These are phyloP conservation scores for Chernovozyma aurita DNA, from an alignment of 1,139 yeast genomes.

Conservation along the genomic window DNA sequence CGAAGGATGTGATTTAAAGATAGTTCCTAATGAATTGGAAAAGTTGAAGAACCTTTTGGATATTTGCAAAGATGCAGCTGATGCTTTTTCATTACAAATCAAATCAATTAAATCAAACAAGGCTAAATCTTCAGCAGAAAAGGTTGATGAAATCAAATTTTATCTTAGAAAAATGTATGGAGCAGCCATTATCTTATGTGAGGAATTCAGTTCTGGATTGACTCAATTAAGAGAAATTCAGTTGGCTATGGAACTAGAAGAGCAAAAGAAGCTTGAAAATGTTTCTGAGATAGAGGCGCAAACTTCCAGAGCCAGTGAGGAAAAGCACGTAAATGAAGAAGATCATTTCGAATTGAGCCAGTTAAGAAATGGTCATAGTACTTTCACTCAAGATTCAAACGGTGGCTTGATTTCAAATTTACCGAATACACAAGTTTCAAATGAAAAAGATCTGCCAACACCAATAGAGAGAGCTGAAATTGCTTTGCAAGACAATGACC, in stretches of 20 bases:
- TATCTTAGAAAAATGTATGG: constrained; percentile 33
- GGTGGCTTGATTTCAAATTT: constrained; percentile 1
- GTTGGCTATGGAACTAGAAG: too few species aligned
- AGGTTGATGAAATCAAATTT: constrained; percentile 24
- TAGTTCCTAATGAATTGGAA: constrained; percentile 5
- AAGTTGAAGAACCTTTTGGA: constrained; percentile 8
- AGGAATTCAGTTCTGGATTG: constrained; percentile 17
- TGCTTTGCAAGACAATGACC: too few species aligned
- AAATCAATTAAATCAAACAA: constrained; percentile 8
- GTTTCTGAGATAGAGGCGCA: too few species aligned
- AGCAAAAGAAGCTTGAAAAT: too few species aligned
- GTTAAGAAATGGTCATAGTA: too few species aligned
- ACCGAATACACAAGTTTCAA: too few species aligned
- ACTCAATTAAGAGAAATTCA: constrained; percentile 19
- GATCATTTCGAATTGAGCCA: too few species aligned
- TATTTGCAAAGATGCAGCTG: constrained; percentile 10
- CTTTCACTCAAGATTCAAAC: too few species aligned
- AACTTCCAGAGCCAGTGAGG: too few species aligned
- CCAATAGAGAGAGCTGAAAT: too few species aligned
- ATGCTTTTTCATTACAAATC: constrained; percentile 13
- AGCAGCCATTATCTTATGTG: constrained; percentile 24
- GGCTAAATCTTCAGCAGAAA: constrained; percentile 5
- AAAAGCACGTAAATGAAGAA: too few species aligned
- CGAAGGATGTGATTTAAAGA: not conserved
- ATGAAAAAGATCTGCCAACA: too few species aligned